Base-by-base conservation (phyloP, 257 asterid species). In the Ballota nigra region DNA sequence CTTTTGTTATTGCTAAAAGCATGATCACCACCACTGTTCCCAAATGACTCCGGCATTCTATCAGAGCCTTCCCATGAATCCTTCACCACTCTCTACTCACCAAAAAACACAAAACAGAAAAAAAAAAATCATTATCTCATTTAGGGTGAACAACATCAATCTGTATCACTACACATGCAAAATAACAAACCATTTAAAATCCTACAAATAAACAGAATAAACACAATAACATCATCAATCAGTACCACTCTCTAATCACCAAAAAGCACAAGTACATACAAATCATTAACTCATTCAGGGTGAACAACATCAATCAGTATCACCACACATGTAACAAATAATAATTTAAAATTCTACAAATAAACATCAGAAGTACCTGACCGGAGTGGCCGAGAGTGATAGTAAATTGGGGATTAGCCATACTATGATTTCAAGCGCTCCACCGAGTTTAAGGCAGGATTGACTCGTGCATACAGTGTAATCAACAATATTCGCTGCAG, bases 311-410 rank as follows among this genome's bases (percentile, higher is more conserved):
- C 16, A 57, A 57, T 4, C 8, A 3, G 16, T 0, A 12, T 31
- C 15, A 34, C 28, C 20, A 20, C 1, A 19, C 4, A 52, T 19
- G 28, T 20, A 52, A 20, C 26, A 33, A 72, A 70, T 0, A 60
- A 36, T 20, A 68, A 34, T 41, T 19, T 24, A 49, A 8, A 13
- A 68, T 57, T 67, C 49, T 61, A 52, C 24, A 22, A n/a, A 40
- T 6, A 18, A 31, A 24, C 8, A 43, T 6, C 24, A n/a, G 15
- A 67, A 57, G 36, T 73, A 89, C 96, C 78, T 83, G 96, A 75
- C 95, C 92, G 45, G 87, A 86, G 81, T 80, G 79, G 61, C 86
- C 95, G 63, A 87, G 88, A 56, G 91, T 86, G 82, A 89, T 82
- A 68, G 91, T 83, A 40, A 87, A 76, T 64, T 83, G 87, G 60